Evolutionary conservation across 2,329 filamentous ascomycete genomes (phyloP), one percentile per base, ranked within the genome.

Genomic region (Pseudocercospora macadamiae): DNA sequence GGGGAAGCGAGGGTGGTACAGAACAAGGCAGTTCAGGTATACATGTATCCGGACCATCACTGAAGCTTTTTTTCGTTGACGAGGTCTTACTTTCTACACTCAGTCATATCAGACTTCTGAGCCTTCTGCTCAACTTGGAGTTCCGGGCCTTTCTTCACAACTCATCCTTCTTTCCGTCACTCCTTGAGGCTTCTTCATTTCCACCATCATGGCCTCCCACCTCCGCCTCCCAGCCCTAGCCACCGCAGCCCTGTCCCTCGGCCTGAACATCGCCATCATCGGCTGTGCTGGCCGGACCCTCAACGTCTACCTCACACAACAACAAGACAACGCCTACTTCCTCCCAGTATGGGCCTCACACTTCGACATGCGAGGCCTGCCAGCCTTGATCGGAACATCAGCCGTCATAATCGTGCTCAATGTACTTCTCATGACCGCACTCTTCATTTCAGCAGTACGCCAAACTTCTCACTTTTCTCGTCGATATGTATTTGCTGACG

Each of bases 261-360:
- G 67, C 28, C 69, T 81, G 54, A 74, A 74, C 60, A 61, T 77
- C 36, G 72, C 75, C 28, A 75, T 79, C 34, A 68, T 80, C 28
- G 78, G 75, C 51, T 77, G 74, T 30, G 74, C 77, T 10, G 75
- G 72, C 53, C 74, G 79, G 39, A 73, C 76, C 2, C 73, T 81
- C 34, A 66, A 73, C 63, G 66, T 77, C 62, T 81, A 76, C 73
- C 75, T 76, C 61, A 70, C 70, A 28, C 71, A 80, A 62, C 74
- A 75, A 37, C 64, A 67, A 6, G 71, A 71, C 23, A 80, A 80
- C 62, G 74, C 75, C 21, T 81, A 78, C 77, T 80, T 78, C 73
- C 69, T 80, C 3, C 77, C 78, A 1, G 63, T 81, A 39, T 81
- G 79, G 79, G 75, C 74, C 0, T 72, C 75, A 8, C 79, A 81